Percentiles rank a stretch among this genome's conserved stretches.
Conservation (phyloP, 805 yeast species). For the Saccharomycopsis olivae region DNA sequence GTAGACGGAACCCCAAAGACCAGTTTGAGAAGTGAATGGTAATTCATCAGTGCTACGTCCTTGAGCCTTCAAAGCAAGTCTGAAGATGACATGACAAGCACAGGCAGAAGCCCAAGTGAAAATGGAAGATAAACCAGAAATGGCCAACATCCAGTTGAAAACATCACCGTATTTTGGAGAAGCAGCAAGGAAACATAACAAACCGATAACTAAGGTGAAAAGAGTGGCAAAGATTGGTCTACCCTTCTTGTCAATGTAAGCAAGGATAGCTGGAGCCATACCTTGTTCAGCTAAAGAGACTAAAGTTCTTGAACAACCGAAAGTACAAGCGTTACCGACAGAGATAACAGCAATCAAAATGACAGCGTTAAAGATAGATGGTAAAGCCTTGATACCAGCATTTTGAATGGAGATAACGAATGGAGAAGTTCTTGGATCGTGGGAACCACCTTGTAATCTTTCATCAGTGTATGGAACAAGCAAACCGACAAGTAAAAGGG, state of each 20-base stretch:
- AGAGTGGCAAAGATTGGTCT: conserved; percentile 53
- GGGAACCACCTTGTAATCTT: conserved; percentile 37
- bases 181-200: conserved; percentile 48
- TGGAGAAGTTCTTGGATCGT: conserved; percentile 62
- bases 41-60: conserved; percentile 64
- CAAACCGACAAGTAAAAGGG: conserved; percentile 49
- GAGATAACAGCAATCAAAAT: conserved; percentile 57
- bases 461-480: conserved; percentile 57
- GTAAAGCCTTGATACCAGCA: conserved; percentile 56
- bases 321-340: conserved; percentile 66
- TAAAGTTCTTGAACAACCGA: conserved; percentile 57
- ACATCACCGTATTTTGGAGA: conserved; percentile 41
- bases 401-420: conserved; percentile 61
- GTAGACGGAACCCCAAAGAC: conserved; percentile 54
- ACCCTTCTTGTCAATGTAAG: conserved; percentile 55
- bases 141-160: conserved; percentile 54
- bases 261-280: conserved; percentile 46
- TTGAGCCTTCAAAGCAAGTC: conserved; percentile 53
- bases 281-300: conserved; percentile 55
- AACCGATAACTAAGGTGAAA: conserved; percentile 42
- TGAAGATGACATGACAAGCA: conserved; percentile 48
- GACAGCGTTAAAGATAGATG: conserved; percentile 57
- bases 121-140: conserved; percentile 52
- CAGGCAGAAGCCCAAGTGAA: conserved; percentile 57
- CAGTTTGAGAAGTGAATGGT: conserved; percentile 55